phyloP scores from a whole-genome alignment of 108 stramenopile genomes.

The Conticribra weissflogii region DNA sequence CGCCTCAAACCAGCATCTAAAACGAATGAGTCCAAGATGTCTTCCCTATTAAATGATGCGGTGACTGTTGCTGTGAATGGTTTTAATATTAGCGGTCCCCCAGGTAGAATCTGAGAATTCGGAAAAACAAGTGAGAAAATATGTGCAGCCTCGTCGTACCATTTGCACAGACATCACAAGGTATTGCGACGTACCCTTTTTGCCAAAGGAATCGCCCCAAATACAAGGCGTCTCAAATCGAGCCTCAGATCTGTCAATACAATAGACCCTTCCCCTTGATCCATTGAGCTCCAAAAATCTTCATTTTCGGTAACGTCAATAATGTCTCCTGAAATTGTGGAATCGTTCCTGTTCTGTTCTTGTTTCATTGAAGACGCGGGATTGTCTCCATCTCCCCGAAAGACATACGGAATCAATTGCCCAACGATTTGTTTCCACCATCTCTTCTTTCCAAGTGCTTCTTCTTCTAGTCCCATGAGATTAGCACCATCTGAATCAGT shows the following conservation, averaged over 20 bases:
- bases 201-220: constrained; percentile 74
- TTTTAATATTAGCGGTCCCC: constrained; percentile 82
- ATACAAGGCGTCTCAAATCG: constrained; percentile 76
- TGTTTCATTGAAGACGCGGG: not conserved
- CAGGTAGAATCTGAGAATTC: constrained; percentile 68
- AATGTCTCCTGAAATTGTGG: constrained; percentile 23
- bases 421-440: constrained; percentile 7
- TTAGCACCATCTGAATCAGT: constrained; percentile 5
- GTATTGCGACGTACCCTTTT: constrained; percentile 44
- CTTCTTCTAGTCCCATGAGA: no score
- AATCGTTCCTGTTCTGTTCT: not conserved
- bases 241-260: constrained; percentile 74
- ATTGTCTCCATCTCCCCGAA: constrained; percentile 11
- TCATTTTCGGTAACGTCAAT: constrained; percentile 48
- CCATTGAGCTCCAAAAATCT: constrained; percentile 40
- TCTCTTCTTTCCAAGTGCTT: not conserved
- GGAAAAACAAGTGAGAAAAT: no score
- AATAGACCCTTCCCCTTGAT: constrained; percentile 71
- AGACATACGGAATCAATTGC: constrained; percentile 4
- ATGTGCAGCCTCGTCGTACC: no score
- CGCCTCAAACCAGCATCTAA: constrained; percentile 77
- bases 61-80: constrained; percentile 81
- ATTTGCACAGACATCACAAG: not conserved
- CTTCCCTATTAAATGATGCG: constrained; percentile 80
- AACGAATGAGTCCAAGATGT: constrained; percentile 79